Evolutionary conservation across 306 rosid genomes (phyloP).

Genomic region (Parietaria judaica): DNA sequence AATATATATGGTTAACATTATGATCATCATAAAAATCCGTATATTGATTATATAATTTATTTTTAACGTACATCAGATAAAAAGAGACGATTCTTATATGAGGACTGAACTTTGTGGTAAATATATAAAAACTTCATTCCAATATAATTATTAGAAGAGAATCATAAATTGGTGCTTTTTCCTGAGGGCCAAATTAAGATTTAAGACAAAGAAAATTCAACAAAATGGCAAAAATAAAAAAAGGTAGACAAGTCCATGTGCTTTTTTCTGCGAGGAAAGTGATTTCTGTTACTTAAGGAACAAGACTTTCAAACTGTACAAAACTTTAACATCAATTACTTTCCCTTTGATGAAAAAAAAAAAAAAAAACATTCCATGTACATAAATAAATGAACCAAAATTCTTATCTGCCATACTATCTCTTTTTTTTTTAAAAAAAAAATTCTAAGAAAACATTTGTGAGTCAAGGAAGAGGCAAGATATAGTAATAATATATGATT

Average conservation of each 20-base stretch:
- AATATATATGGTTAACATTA: too few relatives aligned
- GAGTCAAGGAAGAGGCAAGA: too few relatives aligned
- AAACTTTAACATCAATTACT: neutral
- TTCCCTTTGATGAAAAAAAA: neutral
- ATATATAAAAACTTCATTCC: neutral
- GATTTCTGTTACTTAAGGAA: neutral
- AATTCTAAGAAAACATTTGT: too few relatives aligned
- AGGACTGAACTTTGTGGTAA: neutral
- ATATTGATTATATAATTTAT: neutral
- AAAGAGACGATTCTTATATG: neutral
- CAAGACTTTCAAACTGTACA: neutral
- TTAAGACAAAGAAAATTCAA: neutral
- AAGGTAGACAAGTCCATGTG: conserved; percentile 1
- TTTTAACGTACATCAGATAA: neutral
- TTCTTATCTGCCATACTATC: neutral
- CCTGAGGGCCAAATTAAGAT: neutral
- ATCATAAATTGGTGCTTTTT: neutral
- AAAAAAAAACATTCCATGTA: neutral
- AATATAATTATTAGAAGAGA: too few relatives aligned
- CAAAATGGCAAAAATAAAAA: neutral
- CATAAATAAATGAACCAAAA: neutral
- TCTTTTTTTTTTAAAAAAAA: too few relatives aligned
- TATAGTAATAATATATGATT: neutral
- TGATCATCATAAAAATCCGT: too few relatives aligned
- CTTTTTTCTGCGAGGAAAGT: neutral